These are phyloP conservation scores for Brassica hybrid DNA, from an alignment of 441 rosid species.

Conservation along the genomic window DNA sequence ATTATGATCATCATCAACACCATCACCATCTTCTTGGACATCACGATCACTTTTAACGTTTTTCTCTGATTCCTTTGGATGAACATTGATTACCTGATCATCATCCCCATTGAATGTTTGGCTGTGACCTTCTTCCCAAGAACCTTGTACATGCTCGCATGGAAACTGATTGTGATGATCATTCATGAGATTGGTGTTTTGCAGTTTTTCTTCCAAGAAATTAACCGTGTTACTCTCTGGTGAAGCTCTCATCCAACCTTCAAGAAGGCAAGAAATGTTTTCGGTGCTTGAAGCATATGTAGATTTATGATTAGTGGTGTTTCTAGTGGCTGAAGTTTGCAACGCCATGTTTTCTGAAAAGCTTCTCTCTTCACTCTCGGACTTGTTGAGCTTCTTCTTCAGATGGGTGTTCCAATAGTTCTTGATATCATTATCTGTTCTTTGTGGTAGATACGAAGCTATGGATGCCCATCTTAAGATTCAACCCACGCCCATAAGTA, in stretches of 20 bases:
- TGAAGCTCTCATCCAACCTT: slow-evolving; percentile 95
- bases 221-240: slow-evolving; percentile 44
- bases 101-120: too few relatives aligned
- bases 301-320: slow-evolving; percentile 44
- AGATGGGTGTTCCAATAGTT: slow-evolving; percentile 98
- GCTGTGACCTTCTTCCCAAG: too few relatives aligned
- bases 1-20: slow-evolving; percentile 27
- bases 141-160: slow-evolving; percentile 39
- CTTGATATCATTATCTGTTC: slow-evolving; percentile 97
- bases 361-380: slow-evolving; percentile 40
- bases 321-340: slow-evolving; percentile 37
- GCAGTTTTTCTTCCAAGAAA: slow-evolving; percentile 20
- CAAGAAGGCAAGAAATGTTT: slow-evolving; percentile 91
- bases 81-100: slow-evolving; percentile 12
- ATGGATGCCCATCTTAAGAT: slow-evolving; percentile 94
- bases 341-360: slow-evolving; percentile 41
- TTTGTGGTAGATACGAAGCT: slow-evolving; percentile 94
- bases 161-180: slow-evolving; percentile 25
- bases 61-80: slow-evolving; percentile 21
- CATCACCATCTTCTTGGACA: slow-evolving; percentile 45
- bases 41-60: slow-evolving; percentile 34
- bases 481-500: not conserved
- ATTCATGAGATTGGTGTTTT: slow-evolving; percentile 1
- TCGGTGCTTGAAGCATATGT: slow-evolving; percentile 92
- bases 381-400: slow-evolving; percentile 89